Evolutionary conservation across 495 filamentous ascomycete species (phyloP).

Genomic region (Talaromyces thailandensis): DNA sequence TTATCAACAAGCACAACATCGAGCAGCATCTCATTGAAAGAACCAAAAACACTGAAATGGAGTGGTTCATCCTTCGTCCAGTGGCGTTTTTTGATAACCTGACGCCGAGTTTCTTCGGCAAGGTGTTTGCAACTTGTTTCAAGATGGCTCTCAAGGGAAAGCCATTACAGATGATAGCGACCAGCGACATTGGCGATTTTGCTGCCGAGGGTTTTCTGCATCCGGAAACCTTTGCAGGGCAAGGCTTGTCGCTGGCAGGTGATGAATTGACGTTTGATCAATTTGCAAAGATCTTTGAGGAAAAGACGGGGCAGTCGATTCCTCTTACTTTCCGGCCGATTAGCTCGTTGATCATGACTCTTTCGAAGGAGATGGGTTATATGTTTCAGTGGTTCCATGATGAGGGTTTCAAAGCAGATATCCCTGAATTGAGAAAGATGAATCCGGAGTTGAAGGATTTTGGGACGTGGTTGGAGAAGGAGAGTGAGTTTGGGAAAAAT

Average conservation of each 20-base stretch:
- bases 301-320: slow-evolving; percentile 35
- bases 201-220: slow-evolving; percentile 51
- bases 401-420: slow-evolving; percentile 52
- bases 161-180: slow-evolving; percentile 49
- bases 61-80: slow-evolving; percentile 55
- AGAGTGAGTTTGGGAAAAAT: slow-evolving; percentile 34
- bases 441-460: slow-evolving; percentile 49
- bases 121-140: slow-evolving; percentile 48
- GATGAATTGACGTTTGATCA: slow-evolving; percentile 48
- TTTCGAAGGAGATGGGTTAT: slow-evolving; percentile 40
- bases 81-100: slow-evolving; percentile 63
- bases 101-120: slow-evolving; percentile 45
- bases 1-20: slow-evolving; percentile 54
- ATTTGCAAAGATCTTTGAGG: slow-evolving; percentile 39
- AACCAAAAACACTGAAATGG: slow-evolving; percentile 33
- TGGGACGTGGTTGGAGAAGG: slow-evolving; percentile 50
- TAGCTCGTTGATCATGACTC: slow-evolving; percentile 28
- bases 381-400: slow-evolving; percentile 62
- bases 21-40: slow-evolving; percentile 49
- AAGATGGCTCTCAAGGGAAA: slow-evolving; percentile 35
- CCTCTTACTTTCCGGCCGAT: slow-evolving; percentile 40
- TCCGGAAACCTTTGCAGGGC: slow-evolving; percentile 33
- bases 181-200: slow-evolving; percentile 55
- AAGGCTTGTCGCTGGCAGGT: slow-evolving; percentile 46
- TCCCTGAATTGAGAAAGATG: slow-evolving; percentile 38